Conservation (phyloP, 768 basidiomycete species). For the Hortiboletus campestris region DNA sequence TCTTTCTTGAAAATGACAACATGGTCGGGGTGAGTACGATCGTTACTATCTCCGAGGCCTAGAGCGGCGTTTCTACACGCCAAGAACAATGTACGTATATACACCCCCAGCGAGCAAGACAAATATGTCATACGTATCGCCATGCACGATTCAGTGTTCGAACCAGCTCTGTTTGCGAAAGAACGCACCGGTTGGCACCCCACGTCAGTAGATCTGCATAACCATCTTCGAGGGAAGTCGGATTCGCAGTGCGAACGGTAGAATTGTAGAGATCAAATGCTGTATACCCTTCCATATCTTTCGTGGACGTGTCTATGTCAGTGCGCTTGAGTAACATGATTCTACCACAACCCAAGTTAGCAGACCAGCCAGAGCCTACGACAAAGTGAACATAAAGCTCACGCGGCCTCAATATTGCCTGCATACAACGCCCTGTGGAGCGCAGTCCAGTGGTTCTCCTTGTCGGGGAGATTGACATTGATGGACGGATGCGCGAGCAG, state of each 20-base stretch:
- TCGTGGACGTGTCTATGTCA: conserved; percentile 69
- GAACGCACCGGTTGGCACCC: conserved; percentile 74
- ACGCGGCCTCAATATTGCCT: conserved; percentile 74
- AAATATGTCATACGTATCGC: too few species aligned
- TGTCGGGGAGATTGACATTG: conserved; percentile 77
- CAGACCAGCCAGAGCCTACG: background rate
- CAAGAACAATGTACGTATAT: background rate
- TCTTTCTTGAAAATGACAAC: conserved; percentile 46
- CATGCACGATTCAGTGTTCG: background rate
- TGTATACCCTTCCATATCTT: conserved; percentile 87
- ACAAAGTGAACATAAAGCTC: conserved; percentile 26
- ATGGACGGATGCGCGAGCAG: conserved; percentile 73
- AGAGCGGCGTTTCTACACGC: conserved; percentile 73
- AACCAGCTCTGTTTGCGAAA: background rate
- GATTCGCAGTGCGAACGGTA: conserved; percentile 74
- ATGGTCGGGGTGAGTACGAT: conserved; percentile 76
- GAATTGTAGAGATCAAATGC: conserved; percentile 93
- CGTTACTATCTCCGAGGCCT: conserved; percentile 79
- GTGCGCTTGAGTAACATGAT: conserved; percentile 70
- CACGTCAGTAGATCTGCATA: conserved; percentile 75
- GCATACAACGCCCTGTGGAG: conserved; percentile 83
- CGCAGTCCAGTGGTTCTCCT: conserved; percentile 88
- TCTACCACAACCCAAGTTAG: conserved; percentile 39
- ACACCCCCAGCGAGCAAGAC: background rate
- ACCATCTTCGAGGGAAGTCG: conserved; percentile 36